Evolutionary conservation across 164 flowering plant species (phyloP), one percentile per base, ranked within the genome.

Genomic region (Chimonanthus salicifolius): DNA sequence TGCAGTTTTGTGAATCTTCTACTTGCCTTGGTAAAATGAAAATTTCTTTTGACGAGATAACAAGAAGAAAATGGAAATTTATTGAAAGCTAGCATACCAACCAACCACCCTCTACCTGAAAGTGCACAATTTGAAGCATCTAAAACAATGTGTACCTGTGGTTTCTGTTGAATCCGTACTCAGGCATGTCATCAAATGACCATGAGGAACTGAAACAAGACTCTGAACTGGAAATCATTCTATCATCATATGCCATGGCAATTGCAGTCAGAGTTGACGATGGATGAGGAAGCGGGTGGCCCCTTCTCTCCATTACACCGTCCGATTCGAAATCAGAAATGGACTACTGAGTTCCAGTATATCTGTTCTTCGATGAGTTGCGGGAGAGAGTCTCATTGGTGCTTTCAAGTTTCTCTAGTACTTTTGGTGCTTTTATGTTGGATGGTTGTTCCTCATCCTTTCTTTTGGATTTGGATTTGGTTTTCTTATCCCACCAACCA

Each of bases 141-240:
- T 7, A 10, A 33, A 20, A 15, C 3, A 21, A 60, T 33, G 72
- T 76, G 64, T 64, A 83, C 88, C 88, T 85, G 74, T 54, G 46
- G 67, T 20, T 58, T 66, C 63, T 71, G 33, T 71, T 49, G 51
- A 70, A 83, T 43, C 49, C 75, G 48, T 74, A 83, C 76, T 80
- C 86, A 13, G 83, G 71, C 2, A 80, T 81, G 51, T 91, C 94
- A 6, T 88, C 94, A 18, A 87, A 91, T 8, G 97, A 94, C 49
- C 90, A 94, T 64, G 90, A 89, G 1, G 97, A 94, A 80, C 94
- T 86, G 16, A 82, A 85, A 73, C 98, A 91, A 0, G 96, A 90
- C 46, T 63, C 85, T 60, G 94, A 90, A 49, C 87, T 91, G 67
- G 83, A 85, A 62, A 82, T 89, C 60, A 74, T 63, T 20, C 64